Evolutionary conservation across 148 eudicot species (phyloP).

Genomic region (Diospyros lotus): DNA sequence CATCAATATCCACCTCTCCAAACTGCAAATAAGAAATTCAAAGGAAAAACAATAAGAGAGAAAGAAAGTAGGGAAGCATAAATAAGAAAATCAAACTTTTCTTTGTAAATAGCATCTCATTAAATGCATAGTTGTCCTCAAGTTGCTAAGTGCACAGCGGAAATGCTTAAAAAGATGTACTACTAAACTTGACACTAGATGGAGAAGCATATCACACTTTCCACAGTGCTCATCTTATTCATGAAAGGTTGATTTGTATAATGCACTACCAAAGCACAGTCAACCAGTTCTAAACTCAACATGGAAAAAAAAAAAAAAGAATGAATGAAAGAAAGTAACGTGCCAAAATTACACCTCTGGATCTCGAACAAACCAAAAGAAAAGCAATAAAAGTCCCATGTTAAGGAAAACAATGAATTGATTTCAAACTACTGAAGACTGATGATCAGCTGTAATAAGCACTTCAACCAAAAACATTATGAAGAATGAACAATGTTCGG

Average conservation of each 20-base stretch:
- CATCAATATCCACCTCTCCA: constrained; percentile 95
- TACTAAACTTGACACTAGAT: background rate
- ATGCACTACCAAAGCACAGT: background rate
- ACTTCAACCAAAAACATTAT: background rate
- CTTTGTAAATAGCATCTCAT: background rate
- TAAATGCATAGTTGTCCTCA: background rate
- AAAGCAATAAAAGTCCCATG: background rate
- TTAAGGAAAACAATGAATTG: too few species aligned
- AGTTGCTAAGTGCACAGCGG: background rate
- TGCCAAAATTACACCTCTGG: background rate
- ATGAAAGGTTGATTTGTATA: background rate
- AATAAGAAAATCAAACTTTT: background rate
- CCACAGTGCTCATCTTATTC: too few species aligned
- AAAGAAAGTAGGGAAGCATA: background rate
- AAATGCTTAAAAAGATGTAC: background rate
- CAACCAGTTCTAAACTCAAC: background rate
- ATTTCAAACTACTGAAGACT: background rate
- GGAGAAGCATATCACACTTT: background rate
- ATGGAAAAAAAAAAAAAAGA: background rate
- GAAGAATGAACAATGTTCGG: background rate
- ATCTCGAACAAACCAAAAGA: background rate
- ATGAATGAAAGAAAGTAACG: background rate
- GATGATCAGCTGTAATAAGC: background rate
- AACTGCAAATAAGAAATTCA: constrained; percentile 43
- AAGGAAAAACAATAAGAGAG: background rate